Conservation (phyloP, 305 asterid species). For the Plantago rigida region DNA sequence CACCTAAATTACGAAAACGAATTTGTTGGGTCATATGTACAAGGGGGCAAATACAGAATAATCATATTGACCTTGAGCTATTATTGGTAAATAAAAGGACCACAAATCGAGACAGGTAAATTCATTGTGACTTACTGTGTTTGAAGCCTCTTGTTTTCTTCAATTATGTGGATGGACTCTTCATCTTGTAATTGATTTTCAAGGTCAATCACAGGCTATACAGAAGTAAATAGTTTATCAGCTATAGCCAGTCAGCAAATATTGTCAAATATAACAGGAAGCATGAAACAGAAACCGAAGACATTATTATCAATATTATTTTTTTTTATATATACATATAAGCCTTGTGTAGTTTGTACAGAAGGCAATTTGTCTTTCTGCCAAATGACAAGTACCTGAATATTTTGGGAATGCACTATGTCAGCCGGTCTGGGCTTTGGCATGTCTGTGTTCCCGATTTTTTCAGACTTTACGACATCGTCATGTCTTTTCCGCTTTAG, state of each 20-base stretch:
- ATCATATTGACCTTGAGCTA: too few relatives aligned
- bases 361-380: too few relatives aligned
- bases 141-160: conserved; percentile 17
- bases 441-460: conserved; percentile 34
- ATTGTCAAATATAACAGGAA: background rate
- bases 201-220: conserved; percentile 29
- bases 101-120: background rate
- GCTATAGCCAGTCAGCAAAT: background rate
- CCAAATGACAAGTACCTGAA: conserved; percentile 30
- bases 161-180: conserved; percentile 16
- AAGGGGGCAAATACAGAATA: background rate
- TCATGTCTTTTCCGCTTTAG: conserved; percentile 46
- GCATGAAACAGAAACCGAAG: too few relatives aligned
- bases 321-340: background rate
- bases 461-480: conserved; percentile 36
- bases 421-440: conserved; percentile 25
- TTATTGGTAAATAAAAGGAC: too few relatives aligned
- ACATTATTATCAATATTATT: background rate
- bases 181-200: background rate
- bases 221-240: conserved; percentile 26
- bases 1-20: conserved; percentile 42
- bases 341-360: background rate
- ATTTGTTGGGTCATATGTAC: conserved; percentile 11
- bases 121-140: conserved; percentile 12
- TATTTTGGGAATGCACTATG: conserved; percentile 23